Percentiles rank a stretch among this genome's conserved stretches.
Evolutionary conservation across 371 early-diverging fungal species (phyloP).

Genomic region (Haplosporangium sp.): DNA sequence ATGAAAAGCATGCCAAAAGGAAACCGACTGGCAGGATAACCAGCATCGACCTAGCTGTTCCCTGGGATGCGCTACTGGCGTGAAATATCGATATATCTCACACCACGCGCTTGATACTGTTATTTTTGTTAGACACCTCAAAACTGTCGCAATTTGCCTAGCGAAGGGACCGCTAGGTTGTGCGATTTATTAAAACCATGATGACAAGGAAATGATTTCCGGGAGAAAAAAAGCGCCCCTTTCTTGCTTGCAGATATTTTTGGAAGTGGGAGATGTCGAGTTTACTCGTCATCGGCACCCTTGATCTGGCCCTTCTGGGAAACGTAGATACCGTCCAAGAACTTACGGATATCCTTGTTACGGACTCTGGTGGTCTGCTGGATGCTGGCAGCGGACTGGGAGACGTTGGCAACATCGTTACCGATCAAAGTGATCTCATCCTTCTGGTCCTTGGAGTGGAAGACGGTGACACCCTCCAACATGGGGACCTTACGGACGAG

Average conservation of each 20-base stretch:
- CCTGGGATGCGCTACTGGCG: neutral
- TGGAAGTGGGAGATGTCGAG: conserved; percentile 85
- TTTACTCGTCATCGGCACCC: conserved; percentile 54
- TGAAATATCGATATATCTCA: too few species aligned
- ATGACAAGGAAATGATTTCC: neutral
- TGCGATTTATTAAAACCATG: neutral
- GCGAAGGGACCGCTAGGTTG: neutral
- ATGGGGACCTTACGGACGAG: conserved; percentile 89
- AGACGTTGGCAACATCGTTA: conserved; percentile 97
- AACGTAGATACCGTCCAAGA: conserved; percentile 99
- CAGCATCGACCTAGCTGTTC: neutral
- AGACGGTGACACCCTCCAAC: conserved; percentile 94
- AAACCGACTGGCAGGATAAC: neutral
- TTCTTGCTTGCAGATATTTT: too few species aligned
- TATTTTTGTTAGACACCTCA: neutral
- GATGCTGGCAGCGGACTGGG: conserved; percentile 93
- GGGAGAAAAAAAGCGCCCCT: neutral
- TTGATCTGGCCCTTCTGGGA: conserved; percentile 74
- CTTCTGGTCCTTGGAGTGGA: conserved; percentile 90
- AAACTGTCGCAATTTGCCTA: conserved; percentile 1
- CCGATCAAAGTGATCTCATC: conserved; percentile 98
- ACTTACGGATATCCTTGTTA: conserved; percentile 99
- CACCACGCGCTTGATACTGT: neutral
- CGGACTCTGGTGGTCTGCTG: conserved; percentile 88
- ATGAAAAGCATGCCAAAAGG: neutral